A percentile compares a stretch with the other conserved stretches of the same genome.
These are phyloP conservation scores for Neofusicoccum sp. DNA, from an alignment of 2,329 filamentous ascomycete genomes.

Conservation along the genomic window DNA sequence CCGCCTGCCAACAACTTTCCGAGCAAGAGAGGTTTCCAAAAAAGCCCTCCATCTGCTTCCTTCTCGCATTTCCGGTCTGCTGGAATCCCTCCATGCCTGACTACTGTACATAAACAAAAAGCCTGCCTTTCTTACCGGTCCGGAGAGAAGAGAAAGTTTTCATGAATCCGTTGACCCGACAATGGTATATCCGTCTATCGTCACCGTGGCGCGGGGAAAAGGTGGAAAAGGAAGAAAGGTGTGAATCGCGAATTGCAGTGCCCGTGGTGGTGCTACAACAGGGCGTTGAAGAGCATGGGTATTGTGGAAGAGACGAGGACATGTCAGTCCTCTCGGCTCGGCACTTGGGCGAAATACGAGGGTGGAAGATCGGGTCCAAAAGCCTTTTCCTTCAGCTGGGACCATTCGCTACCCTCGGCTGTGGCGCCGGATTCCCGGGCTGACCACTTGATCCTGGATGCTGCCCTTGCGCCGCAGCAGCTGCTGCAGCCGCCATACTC, in stretches of 20 bases:
- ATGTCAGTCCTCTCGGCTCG: constrained; percentile 4
- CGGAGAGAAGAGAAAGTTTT: not conserved
- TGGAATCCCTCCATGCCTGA: not conserved
- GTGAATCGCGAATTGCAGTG: not conserved
- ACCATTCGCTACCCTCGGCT: constrained; percentile 6
- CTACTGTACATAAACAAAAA: constrained; percentile 12
- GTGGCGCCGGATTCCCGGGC: not conserved
- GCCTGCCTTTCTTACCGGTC: constrained; percentile 3
- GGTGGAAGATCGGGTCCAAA: not conserved
- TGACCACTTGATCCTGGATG: constrained; percentile 26
- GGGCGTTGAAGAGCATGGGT: not conserved
- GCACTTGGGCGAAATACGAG: not conserved
- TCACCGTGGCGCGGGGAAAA: not conserved
- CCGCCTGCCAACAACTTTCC: not conserved
- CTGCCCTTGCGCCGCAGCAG: constrained; percentile 26
- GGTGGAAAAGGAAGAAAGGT: not conserved
- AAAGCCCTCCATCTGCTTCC: not conserved
- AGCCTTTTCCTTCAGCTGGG: constrained; percentile 1
- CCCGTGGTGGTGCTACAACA: not conserved
- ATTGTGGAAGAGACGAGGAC: not conserved
- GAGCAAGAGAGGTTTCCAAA: no score
- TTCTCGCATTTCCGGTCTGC: not conserved
- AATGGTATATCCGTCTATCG: constrained; percentile 17
- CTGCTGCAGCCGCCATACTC: constrained; percentile 17
- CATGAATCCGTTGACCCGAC: not conserved